Conservation (phyloP, 305 asterid genomes). For the Andrographis paniculata region DNA sequence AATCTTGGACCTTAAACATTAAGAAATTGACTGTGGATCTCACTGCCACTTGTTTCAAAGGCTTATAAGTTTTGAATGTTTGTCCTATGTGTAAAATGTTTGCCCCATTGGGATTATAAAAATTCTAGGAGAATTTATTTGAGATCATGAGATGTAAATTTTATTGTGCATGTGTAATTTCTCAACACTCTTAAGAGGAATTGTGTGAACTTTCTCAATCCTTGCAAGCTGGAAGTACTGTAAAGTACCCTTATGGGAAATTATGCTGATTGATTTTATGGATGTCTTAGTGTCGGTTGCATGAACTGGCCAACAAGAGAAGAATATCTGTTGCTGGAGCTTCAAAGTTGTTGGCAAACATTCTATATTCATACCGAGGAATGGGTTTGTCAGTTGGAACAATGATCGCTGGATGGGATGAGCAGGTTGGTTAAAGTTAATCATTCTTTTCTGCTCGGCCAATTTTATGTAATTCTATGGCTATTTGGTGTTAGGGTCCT, state of each 20-base stretch:
- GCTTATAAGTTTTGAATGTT: too few species aligned
- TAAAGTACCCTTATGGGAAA: neutral
- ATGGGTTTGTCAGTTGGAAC: slow-evolving; percentile 97
- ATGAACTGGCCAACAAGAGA: slow-evolving; percentile 87
- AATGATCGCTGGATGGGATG: slow-evolving; percentile 99
- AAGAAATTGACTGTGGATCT: neutral
- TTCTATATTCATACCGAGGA: slow-evolving; percentile 85
- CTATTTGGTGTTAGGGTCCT: slow-evolving; percentile 58
- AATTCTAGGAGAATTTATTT: too few species aligned
- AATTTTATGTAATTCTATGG: slow-evolving; percentile 3
- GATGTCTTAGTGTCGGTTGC: slow-evolving; percentile 72
- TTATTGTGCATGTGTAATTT: too few species aligned
- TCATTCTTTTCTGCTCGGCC: neutral
- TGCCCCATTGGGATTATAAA: too few species aligned
- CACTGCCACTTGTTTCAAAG: too few species aligned
- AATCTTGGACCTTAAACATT: too few species aligned
- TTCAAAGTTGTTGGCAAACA: slow-evolving; percentile 84
- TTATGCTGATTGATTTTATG: slow-evolving; percentile 14
- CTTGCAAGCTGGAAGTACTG: too few species aligned
- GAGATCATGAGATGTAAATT: too few species aligned
- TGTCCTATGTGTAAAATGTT: too few species aligned
- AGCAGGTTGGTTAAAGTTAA: slow-evolving; percentile 41
- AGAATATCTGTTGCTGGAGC: slow-evolving; percentile 95
- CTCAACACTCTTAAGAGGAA: too few species aligned
- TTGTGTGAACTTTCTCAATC: too few species aligned